Evolutionary conservation across 2,329 filamentous ascomycete species (phyloP), one percentile per base, ranked within the genome.

Genomic region (Epichloe gansuensis): DNA sequence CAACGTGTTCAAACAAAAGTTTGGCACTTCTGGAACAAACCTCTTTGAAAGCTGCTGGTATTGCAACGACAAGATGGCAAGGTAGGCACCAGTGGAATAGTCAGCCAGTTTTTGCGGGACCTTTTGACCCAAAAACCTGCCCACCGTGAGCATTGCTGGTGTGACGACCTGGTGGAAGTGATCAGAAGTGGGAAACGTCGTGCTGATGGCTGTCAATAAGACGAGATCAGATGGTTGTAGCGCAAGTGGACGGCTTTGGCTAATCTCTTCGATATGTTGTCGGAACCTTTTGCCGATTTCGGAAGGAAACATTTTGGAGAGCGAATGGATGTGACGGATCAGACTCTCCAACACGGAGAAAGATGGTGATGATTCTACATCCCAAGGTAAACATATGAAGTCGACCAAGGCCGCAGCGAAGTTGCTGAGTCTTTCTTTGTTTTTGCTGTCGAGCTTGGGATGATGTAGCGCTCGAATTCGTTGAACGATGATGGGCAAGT

Each of bases 141-240:
- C 80, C 67, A 97, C 87, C n/a, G 84, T 78, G 5, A 96, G 80
- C 68, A 89, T 85, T 0, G 91, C 86, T 2, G 93, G 93, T 2
- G 93, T 98, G 41, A 89, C 85, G 38, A 97, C 88, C 60, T 93
- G 85, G 62, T 98, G 93, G 68, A 97, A 98, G 68, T 97, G 90
- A 68, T 98, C 93, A 0, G 90, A 96, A 0, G 93, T 95, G 4
- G 93, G 90, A 62, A 95, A 98, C 50, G 94, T 86, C 2, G 82
- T 82, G 41, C 84, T 82, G 54, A 96, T 80, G 0, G 88, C 89
- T 0, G 88, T 90, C 38, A 98, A 71, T n/a, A 95, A 71, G 23
- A 89, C 70, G 21, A 98, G 70, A 61, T 98, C 90, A 17, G 88
- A 87, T 59, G 65, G 77, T 61, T 66, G 77, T 60, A 74, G 80